These are phyloP conservation scores for Bauhinia variegata DNA, from an alignment of 306 rosid species.

Conservation along the genomic window DNA sequence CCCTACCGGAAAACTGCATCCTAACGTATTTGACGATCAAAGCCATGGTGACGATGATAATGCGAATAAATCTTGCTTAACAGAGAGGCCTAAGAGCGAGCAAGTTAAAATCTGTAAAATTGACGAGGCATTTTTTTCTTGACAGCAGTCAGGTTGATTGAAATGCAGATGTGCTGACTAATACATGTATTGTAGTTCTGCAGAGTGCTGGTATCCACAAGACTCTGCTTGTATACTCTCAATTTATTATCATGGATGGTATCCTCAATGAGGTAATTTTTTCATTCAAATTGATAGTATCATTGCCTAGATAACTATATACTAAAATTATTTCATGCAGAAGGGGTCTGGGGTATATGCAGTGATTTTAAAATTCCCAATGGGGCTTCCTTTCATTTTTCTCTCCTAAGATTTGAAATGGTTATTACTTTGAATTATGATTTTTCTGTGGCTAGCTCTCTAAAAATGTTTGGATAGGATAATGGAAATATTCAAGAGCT, in stretches of 20 bases:
- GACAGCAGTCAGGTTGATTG: conserved; percentile 30
- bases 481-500: conserved; percentile 27
- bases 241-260: conserved; percentile 36
- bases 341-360: background rate
- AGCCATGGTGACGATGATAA: conserved; percentile 34
- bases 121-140: conserved; percentile 39
- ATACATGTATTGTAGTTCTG: conserved; percentile 43
- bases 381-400: conserved; percentile 14
- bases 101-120: conserved; percentile 47
- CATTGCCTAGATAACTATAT: background rate
- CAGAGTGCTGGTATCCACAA: conserved; percentile 40
- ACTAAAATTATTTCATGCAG: conserved; percentile 35
- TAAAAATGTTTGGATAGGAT: conserved; percentile 21
- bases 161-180: conserved; percentile 28
- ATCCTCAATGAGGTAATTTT: conserved; percentile 56
- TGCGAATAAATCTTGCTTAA: conserved; percentile 42
- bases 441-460: conserved; percentile 16
- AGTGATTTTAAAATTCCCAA: conserved; percentile 38
- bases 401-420: conserved; percentile 8
- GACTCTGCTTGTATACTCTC: conserved; percentile 49
- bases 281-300: conserved; percentile 18
- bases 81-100: conserved; percentile 41
- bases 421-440: conserved; percentile 3
- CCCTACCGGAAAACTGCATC: conserved; percentile 35
- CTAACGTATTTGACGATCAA: conserved; percentile 39